Percentiles rank a stretch among this genome's conserved stretches.
phyloP scores from a whole-genome alignment of 345 rosid genomes.

The Conringia planisiliqua region DNA sequence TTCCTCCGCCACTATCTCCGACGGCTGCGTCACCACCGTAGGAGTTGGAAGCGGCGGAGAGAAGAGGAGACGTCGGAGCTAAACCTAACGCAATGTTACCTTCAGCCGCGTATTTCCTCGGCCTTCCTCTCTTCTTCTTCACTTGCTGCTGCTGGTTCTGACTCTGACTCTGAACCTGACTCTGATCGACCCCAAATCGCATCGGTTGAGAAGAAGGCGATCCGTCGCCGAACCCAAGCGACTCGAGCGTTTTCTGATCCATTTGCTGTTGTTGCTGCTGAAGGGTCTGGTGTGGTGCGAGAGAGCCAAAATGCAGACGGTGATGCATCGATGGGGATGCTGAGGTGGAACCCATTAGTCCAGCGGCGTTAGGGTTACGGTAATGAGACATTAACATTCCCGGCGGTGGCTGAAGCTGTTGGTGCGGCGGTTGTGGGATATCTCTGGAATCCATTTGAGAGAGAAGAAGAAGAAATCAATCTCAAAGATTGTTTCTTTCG shows the following conservation, averaged over 20 bases:
- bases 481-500: slow-evolving; percentile 27
- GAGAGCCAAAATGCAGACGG: slow-evolving; percentile 11
- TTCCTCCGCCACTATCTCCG: slow-evolving; percentile 36
- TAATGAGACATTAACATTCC: slow-evolving; percentile 28
- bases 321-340: slow-evolving; percentile 20
- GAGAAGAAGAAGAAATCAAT: neutral
- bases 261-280: slow-evolving; percentile 34
- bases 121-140: slow-evolving; percentile 83
- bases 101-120: slow-evolving; percentile 81
- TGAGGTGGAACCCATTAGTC: slow-evolving; percentile 29
- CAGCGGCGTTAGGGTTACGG: slow-evolving; percentile 32
- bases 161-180: slow-evolving; percentile 37
- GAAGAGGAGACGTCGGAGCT: slow-evolving; percentile 48
- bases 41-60: slow-evolving; percentile 44
- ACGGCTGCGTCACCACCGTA: slow-evolving; percentile 30
- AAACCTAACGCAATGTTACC: slow-evolving; percentile 81
- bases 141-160: slow-evolving; percentile 26
- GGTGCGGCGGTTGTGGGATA: slow-evolving; percentile 30
- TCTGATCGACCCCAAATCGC: slow-evolving; percentile 36
- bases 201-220: slow-evolving; percentile 49
- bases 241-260: slow-evolving; percentile 37
- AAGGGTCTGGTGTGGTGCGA: slow-evolving; percentile 23
- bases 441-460: slow-evolving; percentile 57
- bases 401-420: slow-evolving; percentile 26
- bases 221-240: slow-evolving; percentile 51